Evolutionary conservation across 176 grass and related monocot genomes (phyloP).

Genomic region (Lolium rigidum): DNA sequence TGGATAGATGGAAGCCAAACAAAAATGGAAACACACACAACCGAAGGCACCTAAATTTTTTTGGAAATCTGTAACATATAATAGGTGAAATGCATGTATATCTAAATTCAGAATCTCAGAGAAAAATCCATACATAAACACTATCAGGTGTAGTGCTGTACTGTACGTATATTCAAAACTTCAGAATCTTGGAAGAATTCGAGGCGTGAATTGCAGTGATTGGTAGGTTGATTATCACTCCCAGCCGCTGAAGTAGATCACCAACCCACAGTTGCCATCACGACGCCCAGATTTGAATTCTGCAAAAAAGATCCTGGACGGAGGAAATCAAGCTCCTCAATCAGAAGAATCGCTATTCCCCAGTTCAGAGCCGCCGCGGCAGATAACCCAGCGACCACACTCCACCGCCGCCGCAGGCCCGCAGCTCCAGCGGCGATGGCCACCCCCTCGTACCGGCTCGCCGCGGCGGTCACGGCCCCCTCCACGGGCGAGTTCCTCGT

Average conservation of each 20-base stretch:
- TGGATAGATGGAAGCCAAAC: too few relatives aligned
- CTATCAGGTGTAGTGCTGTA: too few relatives aligned
- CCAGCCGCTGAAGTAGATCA: slow-evolving; percentile 11
- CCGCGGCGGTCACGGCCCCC: slow-evolving; percentile 62
- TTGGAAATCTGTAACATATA: too few relatives aligned
- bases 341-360: not conserved
- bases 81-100: too few relatives aligned
- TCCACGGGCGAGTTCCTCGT: slow-evolving; percentile 69
- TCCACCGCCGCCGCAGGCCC: not conserved
- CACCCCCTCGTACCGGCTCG: slow-evolving; percentile 49
- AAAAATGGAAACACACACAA: too few relatives aligned
- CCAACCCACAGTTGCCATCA: not conserved
- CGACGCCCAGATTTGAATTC: not conserved
- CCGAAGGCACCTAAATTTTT: too few relatives aligned
- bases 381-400: not conserved
- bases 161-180: too few relatives aligned
- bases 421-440: slow-evolving; percentile 37
- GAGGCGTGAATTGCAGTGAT: too few relatives aligned
- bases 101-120: too few relatives aligned
- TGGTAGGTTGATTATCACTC: not conserved
- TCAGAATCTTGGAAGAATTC: too few relatives aligned
- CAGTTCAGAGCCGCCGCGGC: not conserved
- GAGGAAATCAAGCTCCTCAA: not conserved
- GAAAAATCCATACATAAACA: too few relatives aligned
- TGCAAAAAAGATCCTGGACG: not conserved